Base-by-base conservation (phyloP, 441 rosid species). In the Euphorbia celastroides region DNA sequence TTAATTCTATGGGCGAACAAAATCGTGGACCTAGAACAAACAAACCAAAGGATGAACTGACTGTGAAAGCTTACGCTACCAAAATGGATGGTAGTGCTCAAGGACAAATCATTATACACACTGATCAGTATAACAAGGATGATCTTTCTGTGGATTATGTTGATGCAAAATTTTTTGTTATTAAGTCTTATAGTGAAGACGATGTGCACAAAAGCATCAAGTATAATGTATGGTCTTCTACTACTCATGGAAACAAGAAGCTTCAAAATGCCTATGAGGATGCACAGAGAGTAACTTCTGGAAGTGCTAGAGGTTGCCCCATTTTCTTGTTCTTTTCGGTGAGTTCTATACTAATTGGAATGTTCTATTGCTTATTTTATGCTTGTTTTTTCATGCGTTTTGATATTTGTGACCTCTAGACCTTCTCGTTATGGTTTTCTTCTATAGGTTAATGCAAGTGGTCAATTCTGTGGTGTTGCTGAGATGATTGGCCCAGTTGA, bases 191-290 rank as follows among this genome's bases (percentile, higher is more conserved):
- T 67, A 90, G 97, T 25, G 97, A 93, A 78, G 98, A 93, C 79
- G 98, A 93, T 75, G 94, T 93, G 28, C 98, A 93, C 84, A 93
- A 87, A 79, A 93, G 98, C 84, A 85, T 93, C 73, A 93, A 93
- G 66, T 93, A 88, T 74, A 82, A 68, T 73, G 88, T 93, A 56
- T 93, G 98, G 98, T 90, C 98, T 20, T 90, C 97, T 59, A 93
- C 98, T 28, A 79, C 91, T 67, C 88, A 88, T 60, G 98, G 98
- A 70, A 93, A 93, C 90, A 93, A 87, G 82, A 93, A 93, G 76
- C 58, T 93, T 75, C 89, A 88, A 74, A 59, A 68, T 76, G 92
- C 94, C 7, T 88, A 76, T 72, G 90, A 88, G 65, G 86, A 90
- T 73, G 88, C 87, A n/a, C 96, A 82, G 84, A 88, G 74, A 74